Conservation (phyloP, 2,329 filamentous ascomycete genomes). For the Cephalotrichum gorgonifer region DNA sequence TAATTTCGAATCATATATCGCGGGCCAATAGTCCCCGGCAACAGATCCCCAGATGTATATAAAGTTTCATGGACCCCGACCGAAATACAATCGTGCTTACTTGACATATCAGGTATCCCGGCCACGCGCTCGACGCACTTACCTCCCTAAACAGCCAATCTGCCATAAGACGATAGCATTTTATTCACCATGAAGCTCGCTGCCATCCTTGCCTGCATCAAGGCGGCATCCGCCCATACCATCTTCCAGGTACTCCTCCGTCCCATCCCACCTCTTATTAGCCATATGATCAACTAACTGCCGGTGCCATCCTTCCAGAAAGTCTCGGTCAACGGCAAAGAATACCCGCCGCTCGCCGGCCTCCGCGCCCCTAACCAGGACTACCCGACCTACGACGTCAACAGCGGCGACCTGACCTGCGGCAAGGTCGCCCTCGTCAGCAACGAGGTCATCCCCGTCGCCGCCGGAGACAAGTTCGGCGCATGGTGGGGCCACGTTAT, state of each 20-base stretch:
- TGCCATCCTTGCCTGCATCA: slow-evolving; percentile 8
- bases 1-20: not conserved
- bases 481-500: slow-evolving; percentile 43
- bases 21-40: not conserved
- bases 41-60: not conserved
- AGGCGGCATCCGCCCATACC: slow-evolving; percentile 24
- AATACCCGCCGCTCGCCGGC: slow-evolving; percentile 37
- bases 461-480: slow-evolving; percentile 39
- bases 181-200: slow-evolving; percentile 1
- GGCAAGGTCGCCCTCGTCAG: slow-evolving; percentile 31
- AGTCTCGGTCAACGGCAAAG: slow-evolving; percentile 35
- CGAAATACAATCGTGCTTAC: not conserved
- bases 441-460: slow-evolving; percentile 32
- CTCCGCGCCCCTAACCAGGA: slow-evolving; percentile 40
- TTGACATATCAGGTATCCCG: not conserved
- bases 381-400: slow-evolving; percentile 40
- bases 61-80: not conserved
- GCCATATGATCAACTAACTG: not conserved
- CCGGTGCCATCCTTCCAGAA: not conserved
- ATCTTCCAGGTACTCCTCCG: slow-evolving; percentile 26
- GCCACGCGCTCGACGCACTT: not conserved
- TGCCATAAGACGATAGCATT: not conserved
- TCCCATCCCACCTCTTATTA: not conserved
- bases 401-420: slow-evolving; percentile 37
- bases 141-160: not conserved